Evolutionary conservation across 768 basidiomycete species (phyloP), one percentile per base, ranked within the genome.

Genomic region (Mycena leptocephala): DNA sequence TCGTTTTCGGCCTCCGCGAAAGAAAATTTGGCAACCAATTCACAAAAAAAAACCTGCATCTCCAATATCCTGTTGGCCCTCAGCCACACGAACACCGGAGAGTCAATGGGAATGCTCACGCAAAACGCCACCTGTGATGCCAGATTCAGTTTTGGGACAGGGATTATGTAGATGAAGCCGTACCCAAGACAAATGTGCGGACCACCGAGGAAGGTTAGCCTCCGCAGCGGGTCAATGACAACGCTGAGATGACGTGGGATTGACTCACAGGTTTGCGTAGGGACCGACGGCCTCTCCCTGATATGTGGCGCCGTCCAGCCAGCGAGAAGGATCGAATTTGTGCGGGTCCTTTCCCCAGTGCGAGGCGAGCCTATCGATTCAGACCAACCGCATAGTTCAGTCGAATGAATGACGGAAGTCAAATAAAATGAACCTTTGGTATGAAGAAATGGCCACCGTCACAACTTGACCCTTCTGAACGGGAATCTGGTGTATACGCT

Each of bases 1-100:
- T 68, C 66, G 66, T 33, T 37, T 22, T 55, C 66, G 11, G 84
- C 84, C 64, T 59, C 13, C 5, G 35, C 4, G 28, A 65, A 48
- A n/a, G 63, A 46, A 20, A 55, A 68, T 28, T 68, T 68, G 13
- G 32, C 35, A 26, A 68, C 48, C 46, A 68, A 6, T 13, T 68
- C 32, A 51, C 20, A 35, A 14, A 68, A 8, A 35, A 68, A 35
- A 18, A 55, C 35, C 30, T 56, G 66, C 51, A 68, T 68, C 33
- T 68, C 66, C 30, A 68, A n/a, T 24, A 68, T 14, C 37, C 66
- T 68, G 22, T 32, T 30, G 33, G n/a, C 7, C 7, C 11, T 5
- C 37, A 43, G 30, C 18, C 2, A 14, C 13, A 6, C 51, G 24
- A 16, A 41, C 3, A 28, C 2, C 37, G 24, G n/a, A n/a, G n/a